Evolutionary conservation across 371 early-diverging fungal genomes (phyloP), one percentile per base, ranked within the genome.

Genomic region (Umbelopsis sp.): DNA sequence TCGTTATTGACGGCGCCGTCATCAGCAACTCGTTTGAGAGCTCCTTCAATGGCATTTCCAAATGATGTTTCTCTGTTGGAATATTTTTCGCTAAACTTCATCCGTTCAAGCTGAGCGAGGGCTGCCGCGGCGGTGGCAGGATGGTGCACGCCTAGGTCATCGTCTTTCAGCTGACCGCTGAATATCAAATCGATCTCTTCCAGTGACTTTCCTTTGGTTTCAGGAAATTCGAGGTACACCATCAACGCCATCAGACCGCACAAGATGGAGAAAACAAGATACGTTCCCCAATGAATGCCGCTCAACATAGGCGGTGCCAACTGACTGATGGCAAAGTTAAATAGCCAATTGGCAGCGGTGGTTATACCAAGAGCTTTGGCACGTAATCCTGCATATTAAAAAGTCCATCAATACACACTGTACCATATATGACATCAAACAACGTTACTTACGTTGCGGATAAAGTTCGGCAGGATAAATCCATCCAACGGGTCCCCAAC

Each of bases 401-500:
- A 65, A 24, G 20, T 48, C 9, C 0, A 14, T 63, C 9, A 38
- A n/a, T 20, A 18, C 18, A 18, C 18, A 18, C n/a, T 20, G 16
- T 11, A 7, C n/a, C 48, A 48, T 48, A 20, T 10, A 46, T 4
- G 14, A 35, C 16, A 25, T 7, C 8, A 35, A 57, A 35, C 25
- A 22, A 22, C 22, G 22, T 22, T 22, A 57, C 50, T 53, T 70
- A 72, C 87, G 84, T 71, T 88, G 86, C 7, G 94, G 91, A 80
- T 89, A 93, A 51, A 94, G 91, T 73, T 97, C 98, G 24, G 95
- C 86, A 35, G 95, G 96, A 79, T 95, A 95, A 65, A 93, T 90
- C 97, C 97, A 97, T 25, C 93, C 94, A 50, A 93, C 84, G 29
- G 97, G 95, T 12, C 96, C 97, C 96, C 96, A 96, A 37, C 94